These are phyloP conservation scores for Syncephalastrum monosporum DNA, from an alignment of 371 early-diverging fungal genomes.

Conservation along the genomic window DNA sequence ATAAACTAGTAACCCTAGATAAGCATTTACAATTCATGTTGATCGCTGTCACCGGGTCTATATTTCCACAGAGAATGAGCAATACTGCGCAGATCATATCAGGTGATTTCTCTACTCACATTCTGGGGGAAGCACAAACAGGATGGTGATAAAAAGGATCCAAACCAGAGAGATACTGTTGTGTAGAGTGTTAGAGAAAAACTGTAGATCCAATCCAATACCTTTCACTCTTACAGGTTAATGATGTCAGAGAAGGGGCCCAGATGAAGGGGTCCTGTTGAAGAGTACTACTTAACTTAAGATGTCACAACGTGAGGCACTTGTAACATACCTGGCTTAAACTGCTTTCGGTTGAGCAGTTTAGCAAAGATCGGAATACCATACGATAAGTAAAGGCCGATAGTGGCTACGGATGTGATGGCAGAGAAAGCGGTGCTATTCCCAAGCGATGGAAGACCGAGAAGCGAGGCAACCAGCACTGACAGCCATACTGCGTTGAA, in stretches of 20 bases:
- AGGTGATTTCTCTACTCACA: constrained; percentile 3
- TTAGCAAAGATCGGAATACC: constrained; percentile 28
- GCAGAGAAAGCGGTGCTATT: constrained; percentile 49
- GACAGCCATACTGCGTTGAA: constrained; percentile 53
- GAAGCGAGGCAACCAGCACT: constrained; percentile 40
- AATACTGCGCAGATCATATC: background rate
- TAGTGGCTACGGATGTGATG: constrained; percentile 61
- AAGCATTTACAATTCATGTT: constrained; percentile 53
- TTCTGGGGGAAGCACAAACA: constrained; percentile 50
- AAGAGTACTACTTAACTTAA: background rate
- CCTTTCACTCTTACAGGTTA: constrained; percentile 2
- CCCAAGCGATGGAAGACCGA: constrained; percentile 42
- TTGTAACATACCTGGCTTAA: constrained; percentile 18
- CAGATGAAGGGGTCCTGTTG: constrained; percentile 36
- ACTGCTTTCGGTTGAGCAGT: constrained; percentile 20
- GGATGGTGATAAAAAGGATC: constrained; percentile 49
- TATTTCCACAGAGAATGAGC: background rate
- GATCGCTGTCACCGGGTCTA: constrained; percentile 36
- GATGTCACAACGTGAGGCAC: no score
- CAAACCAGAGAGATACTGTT: constrained; percentile 34
- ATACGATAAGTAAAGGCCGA: constrained; percentile 64
- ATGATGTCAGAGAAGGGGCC: constrained; percentile 41
- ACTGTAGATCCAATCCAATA: background rate
- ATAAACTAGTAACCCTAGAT: no score
- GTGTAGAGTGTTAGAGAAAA: background rate